Evolutionary conservation across 345 rosid genomes (phyloP), one percentile per base, ranked within the genome.

Genomic region (Populus simonii): DNA sequence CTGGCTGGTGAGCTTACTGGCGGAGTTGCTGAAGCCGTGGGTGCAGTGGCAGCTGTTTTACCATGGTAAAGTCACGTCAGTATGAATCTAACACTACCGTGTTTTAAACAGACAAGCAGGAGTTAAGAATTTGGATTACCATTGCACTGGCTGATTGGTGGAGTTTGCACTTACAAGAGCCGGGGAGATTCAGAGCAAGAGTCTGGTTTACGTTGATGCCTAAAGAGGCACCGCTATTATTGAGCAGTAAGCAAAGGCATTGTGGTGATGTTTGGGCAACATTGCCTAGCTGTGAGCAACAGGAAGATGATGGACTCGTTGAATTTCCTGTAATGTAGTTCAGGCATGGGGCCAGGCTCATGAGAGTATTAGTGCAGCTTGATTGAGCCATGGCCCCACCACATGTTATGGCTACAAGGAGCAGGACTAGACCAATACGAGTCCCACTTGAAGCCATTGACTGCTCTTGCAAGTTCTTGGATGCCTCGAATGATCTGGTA

Each of bases 201-300:
- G 94, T 94, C 72, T 86, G 90, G 83, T 91, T 94, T 33, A 94
- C 82, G 80, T 41, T 79, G 69, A 91, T 76, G 8, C 94, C 93
- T 38, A 87, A 33, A 15, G 88, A 79, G 36, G 90, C 88, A 27
- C 80, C 86, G 8, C 83, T 86, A 39, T 85, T 77, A 17, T 80
- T 88, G 74, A 92, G 85, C 65, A 83, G 87, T 25, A 89, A 72
- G 83, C 94, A 94, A 63, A 90, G 88, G 84, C 93, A 92, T 68
- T 81, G 88, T 8, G 97, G 97, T 9, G 88, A 86, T 27, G 89
- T 80, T 74, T 83, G 89, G 66, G 90, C 92, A 6, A 90, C 90
- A 72, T 47, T 79, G 72, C 83, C 79, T 0, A 92, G 86, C 84
- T 84, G 89, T 11, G 90, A 80, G 90, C 94, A 89, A 85, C 96